Evolutionary conservation across 495 filamentous ascomycete genomes (phyloP), one percentile per base, ranked within the genome.

Genomic region (Gamarada debralockiae): DNA sequence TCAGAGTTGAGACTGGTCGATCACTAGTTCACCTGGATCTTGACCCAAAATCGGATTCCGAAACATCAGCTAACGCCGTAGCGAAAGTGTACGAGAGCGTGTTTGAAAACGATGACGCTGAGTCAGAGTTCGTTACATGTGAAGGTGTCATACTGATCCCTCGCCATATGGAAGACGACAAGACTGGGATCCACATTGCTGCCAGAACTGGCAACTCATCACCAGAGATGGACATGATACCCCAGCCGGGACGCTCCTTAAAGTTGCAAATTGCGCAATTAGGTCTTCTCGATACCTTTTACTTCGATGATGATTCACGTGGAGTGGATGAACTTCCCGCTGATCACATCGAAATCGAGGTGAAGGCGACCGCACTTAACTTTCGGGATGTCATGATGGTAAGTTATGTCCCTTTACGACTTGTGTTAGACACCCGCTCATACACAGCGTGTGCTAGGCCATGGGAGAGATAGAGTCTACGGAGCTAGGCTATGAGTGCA

Each of bases 311-410:
- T n/a, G 58, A 65, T 33, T 14, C 22, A 0, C 25, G 48, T 10
- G 37, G 33, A 22, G 20, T 23, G 20, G 17, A 31, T n/a, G 33
- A 39, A 9, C 43, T 64, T 10, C 15, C 13, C 9, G 39, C 15
- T 10, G 42, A 55, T 20, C 65, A 70, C 44, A 61, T 78, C 12
- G 73, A 78, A 47, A 64, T 78, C 18, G 25, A 57, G 14, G 60
- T 74, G 21, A 61, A 56, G 15, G 74, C 74, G 21, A 60, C 66
- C 27, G 73, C 72, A 15, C 38, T 75, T 20, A 73, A 48, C 65
- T 67, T 54, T 58, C 64, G 70, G 29, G 76, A 84, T 50, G 61
- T 76, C 14, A 66, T 80, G 34, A 73, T 76, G n/a, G n/a, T n/a
- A n/a, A n/a, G n/a, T n/a, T n/a, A n/a, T n/a, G n/a, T n/a, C n/a